Percentiles rank a stretch among this genome's conserved stretches.
These are phyloP conservation scores for Podospora didyma DNA, from an alignment of 495 filamentous ascomycete species.

Conservation along the genomic window DNA sequence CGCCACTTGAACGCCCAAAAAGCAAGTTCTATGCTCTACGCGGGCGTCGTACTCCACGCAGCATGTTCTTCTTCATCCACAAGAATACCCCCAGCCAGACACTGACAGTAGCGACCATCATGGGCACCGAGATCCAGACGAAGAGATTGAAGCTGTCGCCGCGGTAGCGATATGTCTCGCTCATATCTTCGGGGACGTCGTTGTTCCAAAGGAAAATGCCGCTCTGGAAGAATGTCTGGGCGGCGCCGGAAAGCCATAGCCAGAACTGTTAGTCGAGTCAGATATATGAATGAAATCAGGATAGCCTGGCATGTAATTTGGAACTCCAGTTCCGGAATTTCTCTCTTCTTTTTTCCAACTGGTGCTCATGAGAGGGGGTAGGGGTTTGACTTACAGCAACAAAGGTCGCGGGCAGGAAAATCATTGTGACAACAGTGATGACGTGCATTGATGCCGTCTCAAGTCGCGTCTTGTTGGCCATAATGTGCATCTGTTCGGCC, in stretches of 20 bases:
- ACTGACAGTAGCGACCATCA: background rate
- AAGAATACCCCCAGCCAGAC: background rate
- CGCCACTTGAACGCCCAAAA: too few species aligned
- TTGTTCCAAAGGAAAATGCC: background rate
- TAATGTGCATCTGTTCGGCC: slow-evolving; percentile 15
- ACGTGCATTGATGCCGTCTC: slow-evolving; percentile 37
- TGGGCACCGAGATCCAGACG: background rate
- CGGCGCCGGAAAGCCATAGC: background rate
- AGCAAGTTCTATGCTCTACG: too few species aligned
- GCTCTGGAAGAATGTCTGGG: slow-evolving; percentile 11
- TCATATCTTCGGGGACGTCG: slow-evolving; percentile 1
- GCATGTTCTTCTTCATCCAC: background rate
- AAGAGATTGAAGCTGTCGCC: background rate
- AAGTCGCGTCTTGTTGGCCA: slow-evolving; percentile 27
- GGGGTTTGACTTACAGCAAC: slow-evolving; percentile 15
- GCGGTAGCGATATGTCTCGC: background rate
- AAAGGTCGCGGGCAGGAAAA: slow-evolving; percentile 44
- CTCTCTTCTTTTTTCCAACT: too few species aligned
- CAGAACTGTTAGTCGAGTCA: background rate
- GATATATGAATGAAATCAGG: too few species aligned
- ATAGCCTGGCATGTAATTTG: too few species aligned
- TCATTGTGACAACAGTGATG: slow-evolving; percentile 40
- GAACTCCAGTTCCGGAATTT: too few species aligned
- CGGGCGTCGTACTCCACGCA: too few species aligned
- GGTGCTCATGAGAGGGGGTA: too few species aligned